A percentile compares a stretch with the other conserved stretches of the same genome.
phyloP scores from a whole-genome alignment of 2,329 filamentous ascomycete species.

The Alternaria brassicae region DNA sequence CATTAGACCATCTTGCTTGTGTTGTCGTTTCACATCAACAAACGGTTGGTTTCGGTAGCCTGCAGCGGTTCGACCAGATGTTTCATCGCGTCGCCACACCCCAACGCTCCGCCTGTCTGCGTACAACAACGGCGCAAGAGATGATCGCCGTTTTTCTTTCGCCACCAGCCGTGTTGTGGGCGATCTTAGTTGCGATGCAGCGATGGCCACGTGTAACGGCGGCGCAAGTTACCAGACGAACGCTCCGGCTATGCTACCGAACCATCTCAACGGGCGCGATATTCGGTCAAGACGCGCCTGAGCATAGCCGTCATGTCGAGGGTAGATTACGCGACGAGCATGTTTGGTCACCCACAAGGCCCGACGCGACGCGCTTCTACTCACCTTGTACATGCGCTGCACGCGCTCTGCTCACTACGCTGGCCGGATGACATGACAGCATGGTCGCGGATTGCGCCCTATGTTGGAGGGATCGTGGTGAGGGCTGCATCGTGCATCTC shows the following conservation, averaged over 20 bases:
- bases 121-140: slow-evolving; percentile 14
- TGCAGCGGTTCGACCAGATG: slow-evolving; percentile 32
- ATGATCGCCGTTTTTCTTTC: slow-evolving; percentile 3
- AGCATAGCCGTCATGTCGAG: background rate
- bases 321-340: slow-evolving; percentile 2
- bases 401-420: slow-evolving; percentile 13
- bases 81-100: slow-evolving; percentile 34
- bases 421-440: slow-evolving; percentile 13
- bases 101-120: slow-evolving; percentile 27
- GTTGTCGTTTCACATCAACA: slow-evolving; percentile 33
- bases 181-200: slow-evolving; percentile 18
- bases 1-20: slow-evolving; percentile 32
- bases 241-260: slow-evolving; percentile 34
- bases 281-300: slow-evolving; percentile 14
- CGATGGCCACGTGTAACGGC: slow-evolving; percentile 29
- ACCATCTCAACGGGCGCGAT: slow-evolving; percentile 31
- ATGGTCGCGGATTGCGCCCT: slow-evolving; percentile 9
- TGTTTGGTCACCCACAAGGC: slow-evolving; percentile 9
- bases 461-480: slow-evolving; percentile 20
- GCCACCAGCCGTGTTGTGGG: slow-evolving; percentile 20
- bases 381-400: slow-evolving; percentile 11
- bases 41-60: slow-evolving; percentile 37
- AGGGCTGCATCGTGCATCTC: slow-evolving; percentile 28
- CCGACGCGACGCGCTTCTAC: slow-evolving; percentile 10
- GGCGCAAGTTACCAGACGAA: slow-evolving; percentile 23